These are phyloP conservation scores for Ilyonectria mors-panacis DNA, from an alignment of 2,329 filamentous ascomycete species.

Conservation along the genomic window DNA sequence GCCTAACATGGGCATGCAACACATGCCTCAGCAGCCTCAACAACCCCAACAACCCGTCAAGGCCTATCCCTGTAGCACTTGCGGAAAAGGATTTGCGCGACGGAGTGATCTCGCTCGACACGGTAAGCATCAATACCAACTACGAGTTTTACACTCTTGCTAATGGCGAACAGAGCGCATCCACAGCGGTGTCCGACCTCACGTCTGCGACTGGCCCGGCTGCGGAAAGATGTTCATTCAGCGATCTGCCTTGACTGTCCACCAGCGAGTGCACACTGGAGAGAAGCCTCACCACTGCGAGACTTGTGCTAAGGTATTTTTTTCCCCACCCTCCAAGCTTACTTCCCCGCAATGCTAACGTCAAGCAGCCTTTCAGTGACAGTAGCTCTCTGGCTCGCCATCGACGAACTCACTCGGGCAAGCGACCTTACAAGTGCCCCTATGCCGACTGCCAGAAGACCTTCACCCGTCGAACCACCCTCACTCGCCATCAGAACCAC, in stretches of 20 bases:
- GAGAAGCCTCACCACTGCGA: constrained; percentile 99
- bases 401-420: constrained; percentile 94
- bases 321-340: not conserved
- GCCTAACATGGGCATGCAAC: constrained; percentile 57
- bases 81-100: constrained; percentile 91
- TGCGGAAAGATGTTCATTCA: constrained; percentile 99
- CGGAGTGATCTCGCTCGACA: constrained; percentile 95
- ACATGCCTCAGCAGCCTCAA: constrained; percentile 54
- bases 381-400: constrained; percentile 95
- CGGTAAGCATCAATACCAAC: constrained; percentile 72
- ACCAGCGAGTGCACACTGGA: constrained; percentile 94
- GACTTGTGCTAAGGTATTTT: constrained; percentile 89
- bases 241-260: constrained; percentile 93
- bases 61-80: constrained; percentile 91
- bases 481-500: constrained; percentile 96
- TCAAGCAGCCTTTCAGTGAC: constrained; percentile 88
- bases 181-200: constrained; percentile 90
- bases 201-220: constrained; percentile 89
- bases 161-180: constrained; percentile 83
- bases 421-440: constrained; percentile 96
- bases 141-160: constrained; percentile 15
- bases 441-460: constrained; percentile 99
- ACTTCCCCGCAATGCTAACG: constrained; percentile 28
- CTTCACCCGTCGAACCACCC: constrained; percentile 93
- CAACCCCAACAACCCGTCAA: constrained; percentile 64